A percentile compares a stretch with the other conserved stretches of the same genome.
These are phyloP conservation scores for Chalaropsis thielavioides DNA, from an alignment of 2,329 filamentous ascomycete genomes.

Conservation along the genomic window DNA sequence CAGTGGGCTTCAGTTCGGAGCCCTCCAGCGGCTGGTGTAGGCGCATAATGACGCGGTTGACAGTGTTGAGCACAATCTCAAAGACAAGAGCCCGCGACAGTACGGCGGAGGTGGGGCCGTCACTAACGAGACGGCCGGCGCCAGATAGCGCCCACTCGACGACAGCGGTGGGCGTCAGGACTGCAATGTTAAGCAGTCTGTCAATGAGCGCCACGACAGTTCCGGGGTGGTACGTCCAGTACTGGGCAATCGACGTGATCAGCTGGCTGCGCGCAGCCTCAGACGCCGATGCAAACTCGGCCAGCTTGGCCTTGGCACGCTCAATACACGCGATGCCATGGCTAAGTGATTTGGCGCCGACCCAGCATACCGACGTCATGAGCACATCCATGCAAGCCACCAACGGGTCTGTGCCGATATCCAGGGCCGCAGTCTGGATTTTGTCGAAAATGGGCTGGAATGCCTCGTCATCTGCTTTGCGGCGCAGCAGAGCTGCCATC, in stretches of 20 bases:
- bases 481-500: slow-evolving; percentile 61
- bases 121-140: slow-evolving; percentile 33
- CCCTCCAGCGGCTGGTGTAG: slow-evolving; percentile 13
- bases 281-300: slow-evolving; percentile 62
- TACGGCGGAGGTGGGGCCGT: slow-evolving; percentile 43
- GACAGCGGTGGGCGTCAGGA: slow-evolving; percentile 71
- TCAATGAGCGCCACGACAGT: slow-evolving; percentile 86
- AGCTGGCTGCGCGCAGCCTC: slow-evolving; percentile 73
- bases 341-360: slow-evolving; percentile 89
- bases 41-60: slow-evolving; percentile 31
- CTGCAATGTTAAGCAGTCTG: slow-evolving; percentile 94
- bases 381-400: slow-evolving; percentile 87
- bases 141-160: slow-evolving; percentile 74
- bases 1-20: slow-evolving; percentile 8
- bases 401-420: slow-evolving; percentile 59
- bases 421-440: slow-evolving; percentile 65
- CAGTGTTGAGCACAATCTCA: slow-evolving; percentile 79
- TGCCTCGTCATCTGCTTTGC: slow-evolving; percentile 73
- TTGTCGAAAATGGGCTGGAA: slow-evolving; percentile 67
- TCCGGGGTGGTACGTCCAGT: slow-evolving; percentile 87
- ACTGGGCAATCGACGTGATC: slow-evolving; percentile 75
- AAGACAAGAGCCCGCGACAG: slow-evolving; percentile 67
- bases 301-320: slow-evolving; percentile 75
- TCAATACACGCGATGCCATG: slow-evolving; percentile 94
- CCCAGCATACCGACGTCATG: slow-evolving; percentile 81